Evolutionary conservation across 352 stramenopile genomes (phyloP), one percentile per base, ranked within the genome.

Genomic region (Globisporangium splendens): DNA sequence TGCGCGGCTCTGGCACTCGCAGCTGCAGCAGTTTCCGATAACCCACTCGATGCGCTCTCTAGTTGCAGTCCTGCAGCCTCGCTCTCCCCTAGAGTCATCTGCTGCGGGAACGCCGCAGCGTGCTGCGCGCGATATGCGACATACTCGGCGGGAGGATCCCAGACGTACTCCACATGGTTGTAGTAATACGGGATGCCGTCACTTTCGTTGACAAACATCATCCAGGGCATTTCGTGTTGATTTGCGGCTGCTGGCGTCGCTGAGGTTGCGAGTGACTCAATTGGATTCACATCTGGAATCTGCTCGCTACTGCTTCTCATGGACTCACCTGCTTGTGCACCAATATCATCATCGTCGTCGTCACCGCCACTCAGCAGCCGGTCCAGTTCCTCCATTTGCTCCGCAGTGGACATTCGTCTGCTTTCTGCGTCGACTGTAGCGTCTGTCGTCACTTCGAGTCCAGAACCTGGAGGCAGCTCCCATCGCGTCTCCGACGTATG

Each of bases 151-250:
- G 82, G 82, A 2, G 77, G 65, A 14, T 88, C 77, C 82, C 82
- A 92, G 17, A 89, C 66, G 59, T 76, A 89, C 52, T 88, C 72
- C 28, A 69, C 33, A 43, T 78, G 54, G 44, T 90, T 83, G 60
- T 88, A 88, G 61, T 90, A 92, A 59, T 92, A 92, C 24, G 79
- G 77, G 15, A 76, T 56, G 11, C 74, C 76, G 22, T 85, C 75
- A n/a, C 54, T 70, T 55, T 88, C 78, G 47, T 89, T 86, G 8
- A 89, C 31, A 42, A 88, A 81, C 75, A 89, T 78, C 57, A 87
- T 86, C 82, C 82, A 91, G 21, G 61, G 50, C 41, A 67, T 67
- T 11, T 63, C 43, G 1, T 33, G 46, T 15, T 38, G 3, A 24
- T 46, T 15, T 28, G 31, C 13, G 20, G 21, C 31, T 21, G 8